phyloP scores from a whole-genome alignment of 768 basidiomycete species.

The Rhizopogon vesiculosus region DNA sequence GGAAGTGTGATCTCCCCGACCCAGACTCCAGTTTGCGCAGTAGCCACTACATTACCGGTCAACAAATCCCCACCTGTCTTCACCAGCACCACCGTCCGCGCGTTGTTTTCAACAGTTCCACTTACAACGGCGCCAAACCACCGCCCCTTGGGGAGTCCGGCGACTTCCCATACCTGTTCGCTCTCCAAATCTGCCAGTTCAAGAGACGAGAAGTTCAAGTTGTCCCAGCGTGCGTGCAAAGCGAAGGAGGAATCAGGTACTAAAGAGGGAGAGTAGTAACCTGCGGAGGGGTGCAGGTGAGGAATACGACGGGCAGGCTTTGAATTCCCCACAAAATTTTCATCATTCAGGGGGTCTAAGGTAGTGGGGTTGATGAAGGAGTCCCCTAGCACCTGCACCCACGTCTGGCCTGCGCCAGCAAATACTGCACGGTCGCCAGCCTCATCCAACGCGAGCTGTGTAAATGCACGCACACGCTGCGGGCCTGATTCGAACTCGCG shows the following conservation, averaged over 20 bases:
- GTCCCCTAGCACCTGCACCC: slow-evolving; percentile 33
- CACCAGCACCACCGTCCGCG: slow-evolving; percentile 55
- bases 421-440: slow-evolving; percentile 52
- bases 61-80: slow-evolving; percentile 56
- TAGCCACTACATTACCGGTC: slow-evolving; percentile 63
- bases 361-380: slow-evolving; percentile 36
- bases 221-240: slow-evolving; percentile 67
- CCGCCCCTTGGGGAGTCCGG: slow-evolving; percentile 58
- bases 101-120: slow-evolving; percentile 32
- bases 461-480: slow-evolving; percentile 59
- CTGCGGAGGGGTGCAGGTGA: slow-evolving; percentile 37
- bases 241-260: slow-evolving; percentile 36
- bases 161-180: slow-evolving; percentile 41
- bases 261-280: slow-evolving; percentile 70
- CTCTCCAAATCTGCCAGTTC: slow-evolving; percentile 55
- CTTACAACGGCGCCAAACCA: slow-evolving; percentile 60
- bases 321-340: slow-evolving; percentile 11
- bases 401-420: slow-evolving; percentile 65
- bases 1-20: slow-evolving; percentile 56
- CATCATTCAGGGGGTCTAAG: neutral
- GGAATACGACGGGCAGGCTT: slow-evolving; percentile 39
- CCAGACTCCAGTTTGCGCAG: slow-evolving; percentile 59
- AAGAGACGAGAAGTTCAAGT: slow-evolving; percentile 55
- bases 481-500: slow-evolving; percentile 47
- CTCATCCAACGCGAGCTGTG: slow-evolving; percentile 54